Base-by-base conservation (phyloP, 2,329 filamentous ascomycete species). In the Paecilomyces dactylethromorphus region DNA sequence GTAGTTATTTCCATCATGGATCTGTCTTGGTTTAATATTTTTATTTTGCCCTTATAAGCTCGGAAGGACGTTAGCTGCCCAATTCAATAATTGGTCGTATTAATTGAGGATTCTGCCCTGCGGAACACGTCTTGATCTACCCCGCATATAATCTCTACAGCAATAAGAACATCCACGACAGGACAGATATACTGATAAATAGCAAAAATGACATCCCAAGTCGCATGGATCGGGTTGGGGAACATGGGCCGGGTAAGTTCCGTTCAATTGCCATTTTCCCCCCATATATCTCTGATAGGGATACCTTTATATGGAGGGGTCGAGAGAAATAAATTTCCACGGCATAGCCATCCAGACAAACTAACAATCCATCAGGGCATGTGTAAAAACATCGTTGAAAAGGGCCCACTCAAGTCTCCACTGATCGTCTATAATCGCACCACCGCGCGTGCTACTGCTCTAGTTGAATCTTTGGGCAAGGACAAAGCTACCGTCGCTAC, bases 351-450 rank as follows among this genome's bases (percentile, higher is more conserved):
- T 35, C 7, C 24, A 21, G 7, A 31, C 24, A 12, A 12, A 21
- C 56, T 58, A 7, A 58, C 18, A 18, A 6, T 5, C 29, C 11
- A 18, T 49, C 60, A 91, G 88, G 91, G 88, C 63, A 95, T 96
- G 90, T 85, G 82, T 76, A 89, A 87, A 74, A 96, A 96, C 71
- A 79, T 97, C 39, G 86, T 89, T 10, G 82, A 88, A 68, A 96
- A 96, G 71, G 91, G 85, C 31, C 79, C 83, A 32, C 84, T 92
- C 29, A 81, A 86, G 26, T 82, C 84, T 29, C 89, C 92, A 0
- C 77, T 96, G 13, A 82, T 92, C 58, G 74, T 96, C 61, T 92
- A 86, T 79, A 96, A 96, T 77, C 88, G 91, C 59, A 92, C 90
- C 11, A 78, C 77, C 57, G 78, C 87, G 65, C 84, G 88, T 56